Conservation (phyloP, 805 yeast genomes). For the Vanderwaltozyma verrucispora region DNA sequence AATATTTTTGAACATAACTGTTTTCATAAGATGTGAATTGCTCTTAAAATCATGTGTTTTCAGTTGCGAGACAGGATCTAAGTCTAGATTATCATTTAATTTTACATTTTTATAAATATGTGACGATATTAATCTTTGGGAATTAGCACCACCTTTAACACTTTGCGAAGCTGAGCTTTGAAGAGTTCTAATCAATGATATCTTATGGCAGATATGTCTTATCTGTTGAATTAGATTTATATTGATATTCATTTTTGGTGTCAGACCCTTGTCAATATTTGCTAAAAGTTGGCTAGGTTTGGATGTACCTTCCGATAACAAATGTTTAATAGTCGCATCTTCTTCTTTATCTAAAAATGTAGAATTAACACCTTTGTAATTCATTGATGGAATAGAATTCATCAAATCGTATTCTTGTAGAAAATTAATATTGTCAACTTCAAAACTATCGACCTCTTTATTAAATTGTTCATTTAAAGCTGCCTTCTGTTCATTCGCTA, state of each 20-base stretch:
- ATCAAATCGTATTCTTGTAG: conserved; percentile 75
- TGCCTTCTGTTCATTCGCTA: conserved; percentile 5
- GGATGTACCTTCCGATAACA: conserved; percentile 30
- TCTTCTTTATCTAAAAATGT: conserved; percentile 38
- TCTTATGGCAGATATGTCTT: conserved; percentile 78
- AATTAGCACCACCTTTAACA: conserved; percentile 1
- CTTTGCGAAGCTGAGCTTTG: conserved; percentile 34
- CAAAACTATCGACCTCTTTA: conserved; percentile 35
- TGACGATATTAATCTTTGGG: conserved; percentile 12
- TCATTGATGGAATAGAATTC: conserved; percentile 66
- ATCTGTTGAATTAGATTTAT: conserved; percentile 78
- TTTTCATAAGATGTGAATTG: conserved; percentile 50
- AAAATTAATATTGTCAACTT: conserved; percentile 48
- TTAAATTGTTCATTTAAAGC: conserved; percentile 20
- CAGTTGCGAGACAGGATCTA: conserved; percentile 75
- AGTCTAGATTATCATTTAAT: conserved; percentile 51
- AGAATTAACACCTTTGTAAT: conserved; percentile 42
- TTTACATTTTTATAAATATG: conserved; percentile 30
- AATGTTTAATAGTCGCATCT: conserved; percentile 32
- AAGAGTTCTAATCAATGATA: conserved; percentile 79
- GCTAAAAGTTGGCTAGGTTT: conserved; percentile 31
- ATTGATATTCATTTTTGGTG: conserved; percentile 50
- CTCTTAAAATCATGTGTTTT: conserved; percentile 51
- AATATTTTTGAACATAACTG: conserved; percentile 56
- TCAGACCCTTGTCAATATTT: conserved; percentile 45